phyloP scores from a whole-genome alignment of 1,139 yeast genomes.

The Yamadazyma dendronema region DNA sequence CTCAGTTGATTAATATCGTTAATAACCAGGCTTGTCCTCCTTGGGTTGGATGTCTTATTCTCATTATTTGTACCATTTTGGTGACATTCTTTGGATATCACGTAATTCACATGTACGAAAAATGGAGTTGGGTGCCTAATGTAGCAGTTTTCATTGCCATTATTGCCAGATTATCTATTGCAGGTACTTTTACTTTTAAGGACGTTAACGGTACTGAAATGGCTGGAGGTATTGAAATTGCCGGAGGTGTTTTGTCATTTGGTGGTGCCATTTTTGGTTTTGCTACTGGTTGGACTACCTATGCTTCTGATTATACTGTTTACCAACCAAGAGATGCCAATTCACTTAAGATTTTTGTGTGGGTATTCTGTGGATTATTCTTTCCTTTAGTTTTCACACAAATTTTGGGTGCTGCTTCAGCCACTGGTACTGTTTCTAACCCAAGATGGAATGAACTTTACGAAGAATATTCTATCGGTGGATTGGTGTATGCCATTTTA shows the following conservation, averaged over 20 bases:
- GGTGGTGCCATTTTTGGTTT: constrained; percentile 87
- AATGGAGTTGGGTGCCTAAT: constrained; percentile 88
- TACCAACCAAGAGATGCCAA: constrained; percentile 70
- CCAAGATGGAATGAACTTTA: constrained; percentile 53
- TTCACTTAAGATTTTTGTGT: constrained; percentile 57
- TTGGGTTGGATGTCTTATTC: constrained; percentile 85
- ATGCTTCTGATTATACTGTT: constrained; percentile 89
- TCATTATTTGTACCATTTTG: constrained; percentile 64
- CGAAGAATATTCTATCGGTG: constrained; percentile 65
- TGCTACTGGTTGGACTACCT: constrained; percentile 94
- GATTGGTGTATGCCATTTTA: constrained; percentile 73
- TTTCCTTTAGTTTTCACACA: constrained; percentile 70
- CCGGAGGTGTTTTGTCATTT: constrained; percentile 77
- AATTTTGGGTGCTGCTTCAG: constrained; percentile 86
- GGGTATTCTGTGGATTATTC: constrained; percentile 61
- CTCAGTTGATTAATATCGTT: constrained; percentile 77
- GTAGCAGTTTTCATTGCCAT: constrained; percentile 68
- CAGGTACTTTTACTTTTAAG: constrained; percentile 50
- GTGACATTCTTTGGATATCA: constrained; percentile 87
- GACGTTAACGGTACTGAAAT: constrained; percentile 29
- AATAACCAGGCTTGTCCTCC: constrained; percentile 74
- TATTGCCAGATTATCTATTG: constrained; percentile 70
- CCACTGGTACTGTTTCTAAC: constrained; percentile 55
- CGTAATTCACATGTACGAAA: constrained; percentile 78
- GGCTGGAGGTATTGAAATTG: constrained; percentile 57